Evolutionary conservation across 169 alveolate genomes (phyloP).

Genomic region (Cryptosporidium parvum): DNA sequence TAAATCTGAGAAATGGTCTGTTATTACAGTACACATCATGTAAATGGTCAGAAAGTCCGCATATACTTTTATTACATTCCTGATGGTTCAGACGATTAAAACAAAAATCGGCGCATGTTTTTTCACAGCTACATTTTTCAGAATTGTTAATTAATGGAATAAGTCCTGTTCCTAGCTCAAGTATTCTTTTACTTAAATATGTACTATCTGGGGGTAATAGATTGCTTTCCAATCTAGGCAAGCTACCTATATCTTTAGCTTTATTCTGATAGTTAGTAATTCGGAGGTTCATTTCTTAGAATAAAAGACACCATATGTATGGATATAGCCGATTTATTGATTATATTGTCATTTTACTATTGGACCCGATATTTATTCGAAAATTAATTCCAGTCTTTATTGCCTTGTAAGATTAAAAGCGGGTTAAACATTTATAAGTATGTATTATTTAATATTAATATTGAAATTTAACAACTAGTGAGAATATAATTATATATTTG

Average conservation of each 20-base stretch:
- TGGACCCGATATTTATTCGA: neutral
- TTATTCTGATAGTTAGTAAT: neutral
- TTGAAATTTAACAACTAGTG: neutral
- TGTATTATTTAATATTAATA: too few relatives aligned
- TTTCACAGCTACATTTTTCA: conserved; percentile 62
- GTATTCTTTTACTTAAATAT: conserved; percentile 51
- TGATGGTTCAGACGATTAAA: conserved; percentile 54
- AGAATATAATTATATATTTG: too few relatives aligned
- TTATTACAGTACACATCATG: conserved; percentile 66
- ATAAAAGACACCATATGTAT: neutral
- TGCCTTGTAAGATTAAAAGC: neutral
- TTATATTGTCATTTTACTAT: neutral
- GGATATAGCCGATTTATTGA: neutral
- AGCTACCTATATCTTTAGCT: neutral
- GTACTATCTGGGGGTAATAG: neutral
- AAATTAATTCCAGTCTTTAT: neutral
- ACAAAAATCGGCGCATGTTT: conserved; percentile 34
- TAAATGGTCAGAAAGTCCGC: conserved; percentile 67
- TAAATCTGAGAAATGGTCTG: conserved; percentile 48
- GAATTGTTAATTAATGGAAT: conserved; percentile 54
- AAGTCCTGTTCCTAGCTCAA: conserved; percentile 56
- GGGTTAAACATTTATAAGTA: neutral
- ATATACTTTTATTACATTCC: conserved; percentile 58
- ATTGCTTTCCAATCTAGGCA: neutral
- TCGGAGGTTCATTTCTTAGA: neutral